Conservation (phyloP, 768 basidiomycete genomes). For the Serendipita vermifera region DNA sequence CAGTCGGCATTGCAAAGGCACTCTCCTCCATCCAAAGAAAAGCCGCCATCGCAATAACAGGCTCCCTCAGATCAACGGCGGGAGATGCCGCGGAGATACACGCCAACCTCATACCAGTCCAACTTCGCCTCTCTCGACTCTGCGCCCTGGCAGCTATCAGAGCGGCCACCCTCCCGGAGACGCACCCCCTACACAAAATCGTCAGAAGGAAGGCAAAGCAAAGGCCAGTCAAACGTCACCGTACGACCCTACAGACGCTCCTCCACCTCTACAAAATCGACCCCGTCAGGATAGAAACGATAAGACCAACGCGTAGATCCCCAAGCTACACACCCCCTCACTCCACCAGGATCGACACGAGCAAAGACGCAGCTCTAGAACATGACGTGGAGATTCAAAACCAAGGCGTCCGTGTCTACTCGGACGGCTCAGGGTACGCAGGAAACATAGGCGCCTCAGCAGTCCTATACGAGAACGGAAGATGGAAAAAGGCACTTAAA, state of each 20-base stretch:
- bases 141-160: slow-evolving; percentile 9
- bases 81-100: slow-evolving; percentile 13
- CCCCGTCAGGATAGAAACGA: slow-evolving; percentile 16
- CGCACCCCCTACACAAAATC: not conserved
- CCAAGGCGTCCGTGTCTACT: not conserved
- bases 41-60: slow-evolving; percentile 16
- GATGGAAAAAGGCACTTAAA: not conserved
- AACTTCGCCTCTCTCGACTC: not conserved
- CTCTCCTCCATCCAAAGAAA: slow-evolving; percentile 16
- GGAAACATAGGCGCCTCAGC: slow-evolving; percentile 14
- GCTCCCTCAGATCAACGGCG: slow-evolving; percentile 12
- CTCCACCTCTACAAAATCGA: slow-evolving; percentile 11
- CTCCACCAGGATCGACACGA: not conserved
- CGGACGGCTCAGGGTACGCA: slow-evolving; percentile 7
- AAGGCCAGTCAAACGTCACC: slow-evolving; percentile 6
- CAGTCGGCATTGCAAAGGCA: not conserved
- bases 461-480: not conserved
- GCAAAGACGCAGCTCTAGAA: slow-evolving; percentile 5
- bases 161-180: slow-evolving; percentile 1
- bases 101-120: slow-evolving; percentile 8
- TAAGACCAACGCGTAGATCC: not conserved
- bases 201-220: not conserved
- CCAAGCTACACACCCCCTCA: slow-evolving; percentile 2
- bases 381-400: not conserved
- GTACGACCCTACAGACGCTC: slow-evolving; percentile 19